Evolutionary conservation across 495 filamentous ascomycete species (phyloP).

Genomic region (Staphylotrichum longicolle): DNA sequence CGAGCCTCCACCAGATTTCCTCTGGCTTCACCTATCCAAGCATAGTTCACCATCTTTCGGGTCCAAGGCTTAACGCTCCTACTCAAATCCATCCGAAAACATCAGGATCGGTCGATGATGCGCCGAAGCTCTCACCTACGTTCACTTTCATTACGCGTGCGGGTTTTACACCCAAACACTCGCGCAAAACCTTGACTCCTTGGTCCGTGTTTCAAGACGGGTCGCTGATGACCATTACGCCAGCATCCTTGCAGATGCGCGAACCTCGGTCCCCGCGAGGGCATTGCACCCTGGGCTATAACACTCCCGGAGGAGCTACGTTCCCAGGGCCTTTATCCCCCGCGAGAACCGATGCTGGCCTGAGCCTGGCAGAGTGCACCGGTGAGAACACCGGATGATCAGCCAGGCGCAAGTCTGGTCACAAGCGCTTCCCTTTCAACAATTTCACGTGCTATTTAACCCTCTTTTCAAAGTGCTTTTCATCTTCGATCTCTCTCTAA

Average conservation of each 20-base stretch:
- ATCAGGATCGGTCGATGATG: conserved; percentile 73
- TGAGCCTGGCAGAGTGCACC: conserved; percentile 54
- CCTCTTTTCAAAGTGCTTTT: conserved; percentile 73
- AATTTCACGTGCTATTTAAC: conserved; percentile 75
- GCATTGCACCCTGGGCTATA: conserved; percentile 48
- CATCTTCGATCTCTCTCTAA: conserved; percentile 70
- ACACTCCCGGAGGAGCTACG: conserved; percentile 59
- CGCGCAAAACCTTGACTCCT: conserved; percentile 69
- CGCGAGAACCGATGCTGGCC: conserved; percentile 49
- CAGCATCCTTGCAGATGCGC: conserved; percentile 55
- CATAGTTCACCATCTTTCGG: conserved; percentile 69
- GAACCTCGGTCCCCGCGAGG: conserved; percentile 30
- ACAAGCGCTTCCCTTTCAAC: conserved; percentile 51
- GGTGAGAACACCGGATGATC: conserved; percentile 56
- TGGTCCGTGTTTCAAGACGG: conserved; percentile 66
- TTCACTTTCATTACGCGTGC: conserved; percentile 68
- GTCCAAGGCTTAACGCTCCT: conserved; percentile 71
- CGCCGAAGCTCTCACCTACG: conserved; percentile 51
- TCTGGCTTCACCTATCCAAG: conserved; percentile 73
- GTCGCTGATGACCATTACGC: conserved; percentile 51
- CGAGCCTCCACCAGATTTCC: conserved; percentile 73
- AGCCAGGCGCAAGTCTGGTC: conserved; percentile 55
- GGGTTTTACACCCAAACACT: conserved; percentile 70
- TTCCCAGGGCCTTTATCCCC: conserved; percentile 57
- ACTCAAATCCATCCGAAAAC: conserved; percentile 75